Evolutionary conservation across 495 filamentous ascomycete species (phyloP), one percentile per base, ranked within the genome.

Genomic region (Podospora appendiculata): DNA sequence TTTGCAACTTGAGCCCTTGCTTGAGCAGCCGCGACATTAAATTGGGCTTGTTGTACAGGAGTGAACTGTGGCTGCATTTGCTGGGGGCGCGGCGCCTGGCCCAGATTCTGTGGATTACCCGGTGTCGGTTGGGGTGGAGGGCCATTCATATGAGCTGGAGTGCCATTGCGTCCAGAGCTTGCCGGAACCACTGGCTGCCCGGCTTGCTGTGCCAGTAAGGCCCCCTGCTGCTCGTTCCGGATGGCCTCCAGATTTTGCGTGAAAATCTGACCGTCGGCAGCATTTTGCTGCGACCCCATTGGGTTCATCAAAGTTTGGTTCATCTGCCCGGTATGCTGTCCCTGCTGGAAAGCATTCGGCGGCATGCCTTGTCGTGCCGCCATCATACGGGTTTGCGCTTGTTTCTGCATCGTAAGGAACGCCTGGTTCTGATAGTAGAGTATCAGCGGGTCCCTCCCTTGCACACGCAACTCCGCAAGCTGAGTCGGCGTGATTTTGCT

Each of bases 181-280:
- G 67, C 72, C 34, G 77, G 77, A 0, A 80, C 77, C 4, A 78
- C 75, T 54, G 74, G 69, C 51, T 77, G 74, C 6, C 76, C 76
- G 16, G 70, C 63, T 57, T 74, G 61, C 54, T 77, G 68, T 9
- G 76, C 73, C 16, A 72, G 62, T 33, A 75, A 56, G 2, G 67
- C 73, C 5, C 60, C 66, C 43, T 72, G 69, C 44, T 76, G 75
- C 51, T 79, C 70, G 42, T 70, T 72, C 45, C 74, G 69, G 19
- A 79, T 74, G 47, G 64, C 71, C 41, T 76, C 75, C 42, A 80
- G 65, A 45, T 71, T 76, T 11, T 68, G 43, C 10, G 49, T 58
- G 19, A 72, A 67, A 44, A 74, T 68, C 42, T 67, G 67, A 48
- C 65, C 62, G 10, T 70, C 72, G 4, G 59, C 63, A 14, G 59